Percentiles rank a stretch among this genome's conserved stretches.
phyloP scores from a whole-genome alignment of 345 rosid genomes.

The Hevea brasiliensis region DNA sequence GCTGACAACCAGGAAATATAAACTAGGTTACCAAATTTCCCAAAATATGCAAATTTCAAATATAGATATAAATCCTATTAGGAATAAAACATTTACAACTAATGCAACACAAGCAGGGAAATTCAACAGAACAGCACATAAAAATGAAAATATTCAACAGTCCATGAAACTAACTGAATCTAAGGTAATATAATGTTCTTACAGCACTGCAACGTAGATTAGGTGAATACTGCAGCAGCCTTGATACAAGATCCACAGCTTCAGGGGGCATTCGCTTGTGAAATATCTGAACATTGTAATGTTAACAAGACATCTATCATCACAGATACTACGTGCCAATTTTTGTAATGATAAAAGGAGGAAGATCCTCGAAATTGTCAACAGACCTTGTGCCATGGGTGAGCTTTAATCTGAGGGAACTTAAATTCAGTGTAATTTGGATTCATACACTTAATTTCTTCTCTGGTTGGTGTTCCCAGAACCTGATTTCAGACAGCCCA shows the following conservation, averaged over 20 bases:
- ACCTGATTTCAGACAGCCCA: constrained; percentile 42
- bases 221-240: constrained; percentile 31
- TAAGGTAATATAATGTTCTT: constrained; percentile 1
- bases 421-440: constrained; percentile 93
- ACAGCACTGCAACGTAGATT: constrained; percentile 28
- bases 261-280: constrained; percentile 27
- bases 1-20: constrained; percentile 35
- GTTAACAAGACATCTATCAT: neutral
- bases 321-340: neutral
- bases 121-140: too few relatives aligned
- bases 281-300: constrained; percentile 21
- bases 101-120: too few relatives aligned
- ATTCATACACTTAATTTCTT: constrained; percentile 99
- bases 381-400: constrained; percentile 97
- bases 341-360: neutral
- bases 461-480: constrained; percentile 94
- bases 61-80: neutral
- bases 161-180: neutral
- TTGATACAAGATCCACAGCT: constrained; percentile 32
- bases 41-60: neutral
- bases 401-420: constrained; percentile 99
- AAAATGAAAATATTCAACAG: neutral
- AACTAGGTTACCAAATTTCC: neutral
- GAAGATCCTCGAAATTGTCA: neutral
- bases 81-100: too few relatives aligned